These are phyloP conservation scores for Tilletia indica DNA, from an alignment of 1,284 basidiomycete species.

Conservation along the genomic window DNA sequence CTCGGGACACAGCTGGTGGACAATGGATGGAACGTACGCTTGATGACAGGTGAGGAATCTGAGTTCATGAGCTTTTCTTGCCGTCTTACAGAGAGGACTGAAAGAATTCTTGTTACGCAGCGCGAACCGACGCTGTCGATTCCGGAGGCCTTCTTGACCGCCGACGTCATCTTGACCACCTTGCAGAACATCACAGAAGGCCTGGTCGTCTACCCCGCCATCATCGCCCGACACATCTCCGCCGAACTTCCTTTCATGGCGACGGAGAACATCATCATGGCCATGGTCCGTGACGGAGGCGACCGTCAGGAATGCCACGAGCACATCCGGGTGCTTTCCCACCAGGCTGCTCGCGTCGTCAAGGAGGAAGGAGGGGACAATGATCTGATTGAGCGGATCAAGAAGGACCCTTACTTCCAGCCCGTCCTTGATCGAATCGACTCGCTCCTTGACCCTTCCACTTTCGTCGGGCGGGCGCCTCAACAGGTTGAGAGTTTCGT, in stretches of 20 bases:
- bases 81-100: too few species aligned
- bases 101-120: slow-evolving; percentile 57
- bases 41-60: slow-evolving; percentile 34
- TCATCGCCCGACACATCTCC: slow-evolving; percentile 84
- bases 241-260: slow-evolving; percentile 98
- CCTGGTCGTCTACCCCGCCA: slow-evolving; percentile 93
- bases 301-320: slow-evolving; percentile 97
- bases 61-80: background rate
- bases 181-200: slow-evolving; percentile 96
- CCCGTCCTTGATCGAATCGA: slow-evolving; percentile 62
- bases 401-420: slow-evolving; percentile 67
- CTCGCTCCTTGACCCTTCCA: slow-evolving; percentile 43
- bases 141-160: slow-evolving; percentile 94
- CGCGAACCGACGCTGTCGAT: slow-evolving; percentile 92
- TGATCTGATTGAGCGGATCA: slow-evolving; percentile 87
- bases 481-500: slow-evolving; percentile 65
- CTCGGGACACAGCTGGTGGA: slow-evolving; percentile 58
- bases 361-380: slow-evolving; percentile 94
- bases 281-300: slow-evolving; percentile 86
- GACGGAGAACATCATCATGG: slow-evolving; percentile 98
- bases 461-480: slow-evolving; percentile 45
- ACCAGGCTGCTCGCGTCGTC: slow-evolving; percentile 90
- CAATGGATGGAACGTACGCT: slow-evolving; percentile 56
- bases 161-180: slow-evolving; percentile 91
- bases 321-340: slow-evolving; percentile 90